Base-by-base conservation (phyloP, 768 basidiomycete genomes). In the Russula emetica region DNA sequence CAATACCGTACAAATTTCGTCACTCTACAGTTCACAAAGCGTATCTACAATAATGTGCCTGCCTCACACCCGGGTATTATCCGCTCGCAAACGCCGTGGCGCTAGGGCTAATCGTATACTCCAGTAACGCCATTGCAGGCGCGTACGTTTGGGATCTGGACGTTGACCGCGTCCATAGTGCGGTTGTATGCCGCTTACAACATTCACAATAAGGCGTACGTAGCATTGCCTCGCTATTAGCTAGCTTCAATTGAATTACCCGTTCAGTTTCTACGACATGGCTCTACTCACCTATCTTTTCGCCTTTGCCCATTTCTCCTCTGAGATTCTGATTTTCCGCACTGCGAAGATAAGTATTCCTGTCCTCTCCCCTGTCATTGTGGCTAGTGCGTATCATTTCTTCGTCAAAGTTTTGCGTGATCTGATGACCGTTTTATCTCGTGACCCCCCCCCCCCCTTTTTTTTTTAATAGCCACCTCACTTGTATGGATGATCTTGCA, bases 141-240 rank as follows among this genome's bases (percentile, higher is more conserved):
- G 42, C 83, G 96, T 52, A 91, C 94, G 5, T 97, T 97, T 72
- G 95, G 83, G 1, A 81, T 85, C 1, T 99, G 96, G 96, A 98
- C 95, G 0, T 74, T 96, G 56, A 87, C 89, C 5, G 85, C 92
- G 9, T 92, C 90, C 26, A 77, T 89, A 52, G 85, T 98, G 55
- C 86, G 96, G 40, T 77, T 80, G 54, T 94, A 94, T 69, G 91
- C 93, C 13, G 94, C 96, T 7, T 98, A 94, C 76, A 80, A 98
- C 72, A 90, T 98, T 68, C 78, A 86, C 62, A 80, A 85, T 71
- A 92, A 92, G 76, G 78, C 81, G 96, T 95, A 72, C 67, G 86
- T 78, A 22, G 22, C 55, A 45, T 53, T 28, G 7, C 36, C 40
- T 36, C 28, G 7, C 47, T 57, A 40, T 58, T 44, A 24, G 14